Conservation (phyloP, 345 rosid genomes). For the Eucalyptus cladocalyx region DNA sequence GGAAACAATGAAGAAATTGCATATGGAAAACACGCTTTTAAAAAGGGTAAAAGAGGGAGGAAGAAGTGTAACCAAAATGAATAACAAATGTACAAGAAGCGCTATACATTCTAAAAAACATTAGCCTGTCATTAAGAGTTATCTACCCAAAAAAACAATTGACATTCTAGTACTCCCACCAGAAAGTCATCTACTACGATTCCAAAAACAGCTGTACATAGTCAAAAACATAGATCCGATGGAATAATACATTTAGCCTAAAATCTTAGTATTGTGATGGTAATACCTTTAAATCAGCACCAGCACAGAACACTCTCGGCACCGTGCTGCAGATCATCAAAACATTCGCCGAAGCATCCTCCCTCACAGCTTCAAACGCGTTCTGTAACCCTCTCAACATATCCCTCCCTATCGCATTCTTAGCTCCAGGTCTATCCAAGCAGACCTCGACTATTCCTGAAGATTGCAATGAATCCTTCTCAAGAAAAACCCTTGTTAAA, state of each 20-base stretch:
- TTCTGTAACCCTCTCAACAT: slow-evolving; percentile 56
- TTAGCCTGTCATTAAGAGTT: background rate
- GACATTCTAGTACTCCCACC: background rate
- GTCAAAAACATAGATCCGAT: background rate
- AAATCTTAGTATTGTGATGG: background rate
- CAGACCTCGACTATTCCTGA: slow-evolving; percentile 77
- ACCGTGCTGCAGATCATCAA: slow-evolving; percentile 62
- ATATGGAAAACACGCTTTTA: background rate
- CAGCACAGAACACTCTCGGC: slow-evolving; percentile 82
- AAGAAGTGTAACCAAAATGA: background rate
- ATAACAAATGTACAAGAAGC: background rate
- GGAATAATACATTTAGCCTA: background rate
- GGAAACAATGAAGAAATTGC: background rate
- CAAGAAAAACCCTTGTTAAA: background rate
- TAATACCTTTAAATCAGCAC: slow-evolving; percentile 87
- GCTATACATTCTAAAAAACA: background rate
- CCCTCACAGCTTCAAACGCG: slow-evolving; percentile 37
- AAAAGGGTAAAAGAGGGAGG: background rate
- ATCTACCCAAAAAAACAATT: background rate
- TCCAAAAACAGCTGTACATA: background rate
- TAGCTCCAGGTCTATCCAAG: slow-evolving; percentile 55
- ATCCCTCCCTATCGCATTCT: slow-evolving; percentile 72
- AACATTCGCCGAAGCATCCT: slow-evolving; percentile 55
- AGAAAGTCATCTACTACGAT: background rate
- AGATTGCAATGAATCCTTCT: background rate